Evolutionary conservation across 2,329 filamentous ascomycete species (phyloP).

Genomic region (Exophiala alcalophila): DNA sequence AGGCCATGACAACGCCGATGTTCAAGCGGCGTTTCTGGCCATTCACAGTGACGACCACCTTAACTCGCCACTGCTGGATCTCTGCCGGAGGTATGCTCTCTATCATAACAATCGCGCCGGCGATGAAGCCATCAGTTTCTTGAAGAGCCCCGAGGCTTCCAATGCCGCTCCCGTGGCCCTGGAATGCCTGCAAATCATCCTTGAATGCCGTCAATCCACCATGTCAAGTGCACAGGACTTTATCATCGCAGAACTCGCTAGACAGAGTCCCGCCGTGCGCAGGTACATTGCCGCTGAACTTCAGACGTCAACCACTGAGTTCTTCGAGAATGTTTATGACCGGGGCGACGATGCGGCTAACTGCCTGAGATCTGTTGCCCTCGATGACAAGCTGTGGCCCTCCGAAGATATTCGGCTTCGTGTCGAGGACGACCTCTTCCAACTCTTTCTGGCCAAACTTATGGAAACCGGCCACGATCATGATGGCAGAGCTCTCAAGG

Average conservation of each 20-base stretch:
- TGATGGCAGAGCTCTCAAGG: conserved; percentile 59
- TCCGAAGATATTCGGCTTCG: conserved; percentile 41
- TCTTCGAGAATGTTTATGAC: conserved; percentile 50
- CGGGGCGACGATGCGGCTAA: conserved; percentile 48
- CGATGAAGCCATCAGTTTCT: conserved; percentile 43
- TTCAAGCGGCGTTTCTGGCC: conserved; percentile 46
- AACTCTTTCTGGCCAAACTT: conserved; percentile 76
- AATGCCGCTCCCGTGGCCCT: conserved; percentile 41
- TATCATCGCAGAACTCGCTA: conserved; percentile 46
- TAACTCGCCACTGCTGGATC: conserved; percentile 40
- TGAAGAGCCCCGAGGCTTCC: conserved; percentile 44
- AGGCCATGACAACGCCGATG: conserved; percentile 44
- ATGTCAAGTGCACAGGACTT: conserved; percentile 45
- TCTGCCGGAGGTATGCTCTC: conserved; percentile 44
- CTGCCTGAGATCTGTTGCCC: conserved; percentile 46
- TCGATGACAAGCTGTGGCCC: conserved; percentile 46
- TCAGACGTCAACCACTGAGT: conserved; percentile 44
- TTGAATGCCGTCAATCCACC: conserved; percentile 37
- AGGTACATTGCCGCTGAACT: conserved; percentile 44
- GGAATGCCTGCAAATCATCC: conserved; percentile 44
- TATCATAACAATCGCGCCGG: conserved; percentile 44
- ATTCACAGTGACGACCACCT: conserved; percentile 38
- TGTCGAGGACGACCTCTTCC: conserved; percentile 49
- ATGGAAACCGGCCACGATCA: conserved; percentile 85
- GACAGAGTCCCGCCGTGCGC: conserved; percentile 43